Conservation (phyloP, 345 rosid genomes). For the Murraya paniculata region DNA sequence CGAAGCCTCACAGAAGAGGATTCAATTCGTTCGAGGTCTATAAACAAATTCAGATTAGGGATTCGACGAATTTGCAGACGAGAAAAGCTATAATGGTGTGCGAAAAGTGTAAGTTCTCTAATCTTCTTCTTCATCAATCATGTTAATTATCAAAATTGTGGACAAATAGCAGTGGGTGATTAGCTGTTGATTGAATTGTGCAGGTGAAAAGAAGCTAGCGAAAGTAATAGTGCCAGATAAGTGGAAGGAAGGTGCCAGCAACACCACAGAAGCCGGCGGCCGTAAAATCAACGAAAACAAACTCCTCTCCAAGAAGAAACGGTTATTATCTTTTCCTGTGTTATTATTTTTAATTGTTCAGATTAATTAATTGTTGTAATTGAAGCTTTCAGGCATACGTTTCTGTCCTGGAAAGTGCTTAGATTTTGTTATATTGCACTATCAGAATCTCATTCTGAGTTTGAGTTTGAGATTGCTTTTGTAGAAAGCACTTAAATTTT, state of each 20-base stretch:
- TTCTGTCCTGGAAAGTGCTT: neutral
- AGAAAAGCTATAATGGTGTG: conserved; percentile 62
- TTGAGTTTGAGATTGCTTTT: neutral
- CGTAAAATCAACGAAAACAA: conserved; percentile 98
- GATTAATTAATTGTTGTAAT: neutral
- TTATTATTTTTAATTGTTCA: neutral
- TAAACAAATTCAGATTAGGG: conserved; percentile 20
- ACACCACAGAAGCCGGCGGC: conserved; percentile 90
- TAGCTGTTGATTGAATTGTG: neutral
- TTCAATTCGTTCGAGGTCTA: neutral
- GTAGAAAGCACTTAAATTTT: neutral
- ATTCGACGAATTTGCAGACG: conserved; percentile 13
- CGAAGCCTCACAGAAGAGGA: neutral
- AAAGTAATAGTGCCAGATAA: conserved; percentile 98
- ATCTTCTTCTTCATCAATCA: neutral
- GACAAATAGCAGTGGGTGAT: neutral
- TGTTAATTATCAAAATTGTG: neutral
- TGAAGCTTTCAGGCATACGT: neutral
- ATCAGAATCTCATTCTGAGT: neutral
- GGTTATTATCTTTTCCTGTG: conserved; percentile 32
- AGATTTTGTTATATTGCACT: neutral
- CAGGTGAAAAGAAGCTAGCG: conserved; percentile 92
- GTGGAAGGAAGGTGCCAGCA: conserved; percentile 99
- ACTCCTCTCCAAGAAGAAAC: conserved; percentile 83
- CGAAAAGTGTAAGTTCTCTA: conserved; percentile 65